Conservation (phyloP, 2,329 filamentous ascomycete species). For the Raffaelea ambrosiae region DNA sequence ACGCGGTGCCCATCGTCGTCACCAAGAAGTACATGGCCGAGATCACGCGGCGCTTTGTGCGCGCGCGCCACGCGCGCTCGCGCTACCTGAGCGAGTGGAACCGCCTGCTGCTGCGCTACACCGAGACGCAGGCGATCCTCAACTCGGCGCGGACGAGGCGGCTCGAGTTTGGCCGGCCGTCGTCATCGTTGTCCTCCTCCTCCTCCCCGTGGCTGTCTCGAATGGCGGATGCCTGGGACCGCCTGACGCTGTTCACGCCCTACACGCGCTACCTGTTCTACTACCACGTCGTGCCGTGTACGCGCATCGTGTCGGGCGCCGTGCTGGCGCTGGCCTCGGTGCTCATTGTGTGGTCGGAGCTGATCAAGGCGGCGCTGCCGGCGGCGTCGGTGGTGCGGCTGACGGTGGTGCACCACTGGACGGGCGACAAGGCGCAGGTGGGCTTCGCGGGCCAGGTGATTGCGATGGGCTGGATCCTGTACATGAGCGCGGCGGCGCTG, state of each 20-base stretch:
- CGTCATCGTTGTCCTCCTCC: not conserved
- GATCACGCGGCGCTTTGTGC: conserved; percentile 70
- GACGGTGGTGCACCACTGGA: conserved; percentile 67
- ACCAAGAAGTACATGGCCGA: conserved; percentile 92
- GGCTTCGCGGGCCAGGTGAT: conserved; percentile 81
- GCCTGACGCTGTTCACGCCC: conserved; percentile 60
- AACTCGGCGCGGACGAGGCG: conserved; percentile 74
- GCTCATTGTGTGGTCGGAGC: conserved; percentile 86
- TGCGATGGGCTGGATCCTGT: conserved; percentile 81
- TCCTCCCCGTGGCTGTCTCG: no score
- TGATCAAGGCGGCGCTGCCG: conserved; percentile 74
- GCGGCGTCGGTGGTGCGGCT: conserved; percentile 62
- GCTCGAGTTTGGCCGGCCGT: conserved; percentile 61
- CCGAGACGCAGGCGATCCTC: conserved; percentile 69
- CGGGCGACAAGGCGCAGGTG: conserved; percentile 62
- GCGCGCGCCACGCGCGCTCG: conserved; percentile 73
- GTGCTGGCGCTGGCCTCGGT: conserved; percentile 67
- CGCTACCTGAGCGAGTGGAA: conserved; percentile 85
- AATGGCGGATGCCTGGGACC: conserved; percentile 45
- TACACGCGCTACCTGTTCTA: conserved; percentile 74
- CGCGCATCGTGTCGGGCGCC: conserved; percentile 55
- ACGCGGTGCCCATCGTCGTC: conserved; percentile 66
- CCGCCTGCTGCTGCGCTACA: conserved; percentile 63
- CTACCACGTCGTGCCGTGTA: conserved; percentile 62
- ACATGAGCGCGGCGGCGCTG: conserved; percentile 89